A percentile compares a stretch with the other conserved stretches of the same genome.
These are phyloP conservation scores for Circinella umbellata DNA, from an alignment of 371 early-diverging fungal species.

Conservation along the genomic window DNA sequence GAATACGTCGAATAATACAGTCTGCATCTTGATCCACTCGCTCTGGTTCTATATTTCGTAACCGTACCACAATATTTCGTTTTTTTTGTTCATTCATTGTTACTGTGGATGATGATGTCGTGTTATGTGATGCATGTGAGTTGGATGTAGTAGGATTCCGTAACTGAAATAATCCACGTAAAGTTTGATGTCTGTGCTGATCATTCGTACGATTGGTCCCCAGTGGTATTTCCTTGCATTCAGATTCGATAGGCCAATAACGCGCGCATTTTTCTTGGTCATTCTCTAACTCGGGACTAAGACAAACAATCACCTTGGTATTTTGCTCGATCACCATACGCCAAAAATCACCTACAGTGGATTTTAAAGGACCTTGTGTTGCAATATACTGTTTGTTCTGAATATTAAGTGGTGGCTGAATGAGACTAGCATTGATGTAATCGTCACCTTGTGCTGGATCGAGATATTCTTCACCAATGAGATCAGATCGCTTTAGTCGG, in stretches of 20 bases:
- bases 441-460: slow-evolving; percentile 39
- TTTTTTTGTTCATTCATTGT: background rate
- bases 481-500: slow-evolving; percentile 23
- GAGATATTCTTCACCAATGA: slow-evolving; percentile 2
- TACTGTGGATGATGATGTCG: background rate
- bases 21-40: slow-evolving; percentile 20
- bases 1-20: slow-evolving; percentile 21
- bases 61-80: background rate
- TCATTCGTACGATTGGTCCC: background rate
- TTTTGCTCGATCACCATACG: slow-evolving; percentile 83
- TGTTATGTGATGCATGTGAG: no score
- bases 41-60: slow-evolving; percentile 15
- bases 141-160: background rate
- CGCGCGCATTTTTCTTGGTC: slow-evolving; percentile 72
- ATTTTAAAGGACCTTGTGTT: slow-evolving; percentile 87
- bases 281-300: slow-evolving; percentile 79
- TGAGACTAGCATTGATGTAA: slow-evolving; percentile 86
- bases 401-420: slow-evolving; percentile 47
- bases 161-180: slow-evolving; percentile 2
- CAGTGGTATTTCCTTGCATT: slow-evolving; percentile 13
- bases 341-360: slow-evolving; percentile 90
- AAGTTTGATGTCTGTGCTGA: background rate
- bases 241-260: slow-evolving; percentile 71
- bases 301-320: slow-evolving; percentile 80
- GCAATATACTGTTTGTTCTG: slow-evolving; percentile 72